Percentiles rank a stretch among this genome's conserved stretches.
phyloP scores from a whole-genome alignment of 176 grass and related monocot species.

The Aegilops speltoides region DNA sequence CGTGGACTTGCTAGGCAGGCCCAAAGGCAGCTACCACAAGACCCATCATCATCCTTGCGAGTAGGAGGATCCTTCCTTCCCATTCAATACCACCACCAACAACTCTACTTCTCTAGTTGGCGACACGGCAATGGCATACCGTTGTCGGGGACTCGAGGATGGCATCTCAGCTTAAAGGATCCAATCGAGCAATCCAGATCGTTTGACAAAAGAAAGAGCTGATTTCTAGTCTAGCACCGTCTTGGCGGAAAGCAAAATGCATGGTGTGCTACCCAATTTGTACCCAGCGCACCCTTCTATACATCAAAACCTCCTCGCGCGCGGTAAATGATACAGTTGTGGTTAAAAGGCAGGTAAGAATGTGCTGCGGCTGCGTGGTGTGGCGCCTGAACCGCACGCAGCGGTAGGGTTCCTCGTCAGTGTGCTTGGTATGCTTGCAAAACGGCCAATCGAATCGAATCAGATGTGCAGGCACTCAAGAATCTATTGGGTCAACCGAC shows the following conservation, averaged over 20 bases:
- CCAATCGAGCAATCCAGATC: background rate
- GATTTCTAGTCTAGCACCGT: background rate
- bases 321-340: background rate
- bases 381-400: conserved; percentile 7
- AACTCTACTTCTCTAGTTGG: background rate
- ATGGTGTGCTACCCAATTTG: background rate
- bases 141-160: background rate
- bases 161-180: background rate
- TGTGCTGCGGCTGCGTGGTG: background rate
- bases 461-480: conserved; percentile 19
- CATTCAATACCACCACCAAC: background rate
- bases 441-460: background rate
- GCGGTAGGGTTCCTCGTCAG: conserved; percentile 1
- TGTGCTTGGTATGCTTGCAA: background rate
- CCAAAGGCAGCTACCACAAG: background rate
- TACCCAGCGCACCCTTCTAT: conserved; percentile 28
- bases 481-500: conserved; percentile 35
- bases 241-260: background rate
- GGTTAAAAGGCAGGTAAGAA: background rate
- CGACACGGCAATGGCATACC: background rate
- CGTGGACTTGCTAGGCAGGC: background rate
- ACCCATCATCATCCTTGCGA: conserved; percentile 3
- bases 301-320: background rate
- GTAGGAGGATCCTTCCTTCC: background rate
- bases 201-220: background rate